Conservation (phyloP, 305 asterid genomes). For the Fraxinus ornus region DNA sequence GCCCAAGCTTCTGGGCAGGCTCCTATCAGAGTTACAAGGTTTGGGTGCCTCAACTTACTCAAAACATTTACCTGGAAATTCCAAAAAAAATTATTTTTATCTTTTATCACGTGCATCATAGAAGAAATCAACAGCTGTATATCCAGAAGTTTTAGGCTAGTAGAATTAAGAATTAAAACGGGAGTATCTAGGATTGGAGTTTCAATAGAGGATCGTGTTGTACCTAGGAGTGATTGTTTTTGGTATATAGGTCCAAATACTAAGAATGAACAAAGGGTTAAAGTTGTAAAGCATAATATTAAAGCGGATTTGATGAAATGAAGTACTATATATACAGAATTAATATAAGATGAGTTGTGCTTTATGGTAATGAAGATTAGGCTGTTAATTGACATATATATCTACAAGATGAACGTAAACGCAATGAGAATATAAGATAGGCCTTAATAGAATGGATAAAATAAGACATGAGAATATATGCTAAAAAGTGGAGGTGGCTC, state of each 20-base stretch:
- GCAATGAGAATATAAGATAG: background rate
- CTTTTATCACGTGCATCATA: background rate
- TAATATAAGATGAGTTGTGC: background rate
- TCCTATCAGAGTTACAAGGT: slow-evolving; percentile 77
- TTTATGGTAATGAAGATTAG: background rate
- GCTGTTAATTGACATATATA: background rate
- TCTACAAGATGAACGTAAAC: background rate
- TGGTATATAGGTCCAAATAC: background rate
- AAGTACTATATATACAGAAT: background rate
- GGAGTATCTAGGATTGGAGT: background rate
- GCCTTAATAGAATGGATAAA: background rate
- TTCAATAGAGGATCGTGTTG: background rate
- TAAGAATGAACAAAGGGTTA: background rate
- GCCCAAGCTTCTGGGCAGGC: slow-evolving; percentile 80
- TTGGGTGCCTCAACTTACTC: slow-evolving; percentile 91
- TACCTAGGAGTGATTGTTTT: background rate
- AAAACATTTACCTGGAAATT: slow-evolving; percentile 57
- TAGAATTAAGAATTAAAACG: background rate
- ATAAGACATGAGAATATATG: background rate
- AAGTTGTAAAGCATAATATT: background rate
- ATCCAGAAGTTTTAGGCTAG: background rate
- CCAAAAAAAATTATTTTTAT: background rate
- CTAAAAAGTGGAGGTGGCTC: background rate
- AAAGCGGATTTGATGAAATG: background rate
- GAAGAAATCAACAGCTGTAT: background rate